Evolutionary conservation across 2,329 filamentous ascomycete genomes (phyloP).

Genomic region (Colletotrichum acutatum): DNA sequence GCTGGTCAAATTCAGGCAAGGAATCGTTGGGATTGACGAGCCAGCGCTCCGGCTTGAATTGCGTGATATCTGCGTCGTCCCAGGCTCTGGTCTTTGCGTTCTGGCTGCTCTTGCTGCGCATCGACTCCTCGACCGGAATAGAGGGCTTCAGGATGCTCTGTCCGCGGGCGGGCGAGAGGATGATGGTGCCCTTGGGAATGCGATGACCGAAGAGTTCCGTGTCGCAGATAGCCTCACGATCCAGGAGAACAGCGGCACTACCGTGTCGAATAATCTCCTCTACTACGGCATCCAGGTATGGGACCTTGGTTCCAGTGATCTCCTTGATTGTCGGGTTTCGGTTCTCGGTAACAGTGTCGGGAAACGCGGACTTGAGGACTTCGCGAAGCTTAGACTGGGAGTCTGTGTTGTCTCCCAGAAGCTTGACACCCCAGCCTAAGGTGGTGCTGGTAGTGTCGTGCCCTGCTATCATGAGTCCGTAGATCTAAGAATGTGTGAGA

Average conservation of each 20-base stretch:
- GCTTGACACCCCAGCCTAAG: conserved; percentile 39
- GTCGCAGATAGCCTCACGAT: conserved; percentile 41
- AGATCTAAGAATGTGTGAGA: not conserved
- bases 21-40: conserved; percentile 19
- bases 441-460: conserved; percentile 17
- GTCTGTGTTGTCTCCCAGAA: conserved; percentile 27
- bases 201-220: conserved; percentile 45
- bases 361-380: conserved; percentile 34
- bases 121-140: conserved; percentile 41
- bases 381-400: conserved; percentile 39
- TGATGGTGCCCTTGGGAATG: conserved; percentile 48
- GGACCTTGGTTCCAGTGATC: conserved; percentile 37
- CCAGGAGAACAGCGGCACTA: conserved; percentile 34
- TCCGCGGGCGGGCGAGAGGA: conserved; percentile 42
- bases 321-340: conserved; percentile 40
- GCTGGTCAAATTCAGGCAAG: conserved; percentile 41
- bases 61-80: conserved; percentile 22
- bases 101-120: conserved; percentile 20
- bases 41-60: conserved; percentile 39
- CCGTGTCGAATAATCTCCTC: conserved; percentile 46
- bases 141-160: conserved; percentile 42
- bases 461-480: conserved; percentile 14
- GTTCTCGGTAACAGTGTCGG: conserved; percentile 34
- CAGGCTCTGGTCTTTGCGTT: conserved; percentile 1
- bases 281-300: conserved; percentile 46